Percentiles rank a stretch among this genome's conserved stretches.
These are phyloP conservation scores for Cucurbita pepo DNA, from an alignment of 306 rosid genomes.

Conservation along the genomic window DNA sequence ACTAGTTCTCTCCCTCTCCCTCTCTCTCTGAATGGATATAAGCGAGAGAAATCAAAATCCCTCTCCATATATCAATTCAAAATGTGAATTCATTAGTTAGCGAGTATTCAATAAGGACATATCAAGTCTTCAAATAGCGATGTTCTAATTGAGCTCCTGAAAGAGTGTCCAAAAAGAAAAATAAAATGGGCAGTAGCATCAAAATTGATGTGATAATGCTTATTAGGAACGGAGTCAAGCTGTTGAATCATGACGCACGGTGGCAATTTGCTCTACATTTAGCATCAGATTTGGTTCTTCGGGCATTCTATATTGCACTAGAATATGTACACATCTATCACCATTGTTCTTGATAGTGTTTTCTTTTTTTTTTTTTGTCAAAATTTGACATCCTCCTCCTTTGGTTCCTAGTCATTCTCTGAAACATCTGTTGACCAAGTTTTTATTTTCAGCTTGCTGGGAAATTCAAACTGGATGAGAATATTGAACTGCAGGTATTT, in stretches of 20 bases:
- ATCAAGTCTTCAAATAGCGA: background rate
- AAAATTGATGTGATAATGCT: background rate
- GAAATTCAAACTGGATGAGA: constrained; percentile 70
- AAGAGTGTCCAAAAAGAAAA: background rate
- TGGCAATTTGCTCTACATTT: background rate
- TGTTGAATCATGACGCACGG: background rate
- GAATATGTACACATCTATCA: background rate
- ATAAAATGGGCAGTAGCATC: background rate
- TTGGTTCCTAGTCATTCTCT: background rate
- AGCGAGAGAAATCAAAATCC: background rate
- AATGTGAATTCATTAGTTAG: background rate
- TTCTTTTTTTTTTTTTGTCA: background rate
- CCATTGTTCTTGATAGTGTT: background rate
- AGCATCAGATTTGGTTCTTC: background rate
- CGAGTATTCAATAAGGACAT: background rate
- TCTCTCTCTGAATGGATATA: background rate
- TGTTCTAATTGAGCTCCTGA: background rate
- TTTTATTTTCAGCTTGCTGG: constrained; percentile 43
- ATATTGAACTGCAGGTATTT: constrained; percentile 71
- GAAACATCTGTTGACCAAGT: constrained; percentile 10
- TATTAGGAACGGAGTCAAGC: background rate
- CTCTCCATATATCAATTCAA: background rate
- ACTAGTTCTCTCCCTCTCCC: background rate
- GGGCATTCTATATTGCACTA: background rate
- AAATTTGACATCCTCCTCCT: background rate